phyloP scores from a whole-genome alignment of 768 basidiomycete species.

The Tricholoma sp. region DNA sequence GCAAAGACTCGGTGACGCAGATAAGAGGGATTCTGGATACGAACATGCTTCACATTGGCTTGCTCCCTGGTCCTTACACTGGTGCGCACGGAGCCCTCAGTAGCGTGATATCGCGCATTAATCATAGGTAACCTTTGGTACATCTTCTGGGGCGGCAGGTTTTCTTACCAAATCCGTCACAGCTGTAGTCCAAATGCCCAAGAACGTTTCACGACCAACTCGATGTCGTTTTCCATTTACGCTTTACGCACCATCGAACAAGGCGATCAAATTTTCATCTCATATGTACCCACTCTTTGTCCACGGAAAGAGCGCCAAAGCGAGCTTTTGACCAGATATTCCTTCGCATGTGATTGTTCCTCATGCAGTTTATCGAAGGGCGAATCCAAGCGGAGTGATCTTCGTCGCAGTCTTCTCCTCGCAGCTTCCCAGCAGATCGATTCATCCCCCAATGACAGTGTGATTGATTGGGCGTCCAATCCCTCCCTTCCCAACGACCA shows the following conservation, averaged over 20 bases:
- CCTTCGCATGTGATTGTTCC: neutral
- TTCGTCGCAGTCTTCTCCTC: conserved; percentile 1
- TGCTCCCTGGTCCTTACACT: neutral
- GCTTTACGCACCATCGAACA: neutral
- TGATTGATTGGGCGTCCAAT: neutral
- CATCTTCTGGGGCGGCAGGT: no score
- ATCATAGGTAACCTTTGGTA: neutral
- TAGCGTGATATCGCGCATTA: neutral
- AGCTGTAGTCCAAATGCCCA: conserved; percentile 1
- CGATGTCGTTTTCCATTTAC: neutral
- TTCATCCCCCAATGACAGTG: neutral
- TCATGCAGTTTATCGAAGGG: neutral
- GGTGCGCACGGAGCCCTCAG: neutral
- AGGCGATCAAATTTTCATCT: neutral
- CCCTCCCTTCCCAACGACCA: neutral
- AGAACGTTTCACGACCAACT: neutral
- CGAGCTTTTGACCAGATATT: neutral
- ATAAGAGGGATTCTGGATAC: neutral
- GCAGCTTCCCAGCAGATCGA: neutral
- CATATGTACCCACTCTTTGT: neutral
- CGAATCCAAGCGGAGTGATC: neutral
- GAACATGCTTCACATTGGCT: no score
- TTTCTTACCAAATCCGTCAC: neutral
- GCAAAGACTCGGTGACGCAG: neutral
- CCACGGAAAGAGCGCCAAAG: neutral